Conservation (phyloP, 1,139 yeast species). For the Suhomyces ambrosiae region DNA sequence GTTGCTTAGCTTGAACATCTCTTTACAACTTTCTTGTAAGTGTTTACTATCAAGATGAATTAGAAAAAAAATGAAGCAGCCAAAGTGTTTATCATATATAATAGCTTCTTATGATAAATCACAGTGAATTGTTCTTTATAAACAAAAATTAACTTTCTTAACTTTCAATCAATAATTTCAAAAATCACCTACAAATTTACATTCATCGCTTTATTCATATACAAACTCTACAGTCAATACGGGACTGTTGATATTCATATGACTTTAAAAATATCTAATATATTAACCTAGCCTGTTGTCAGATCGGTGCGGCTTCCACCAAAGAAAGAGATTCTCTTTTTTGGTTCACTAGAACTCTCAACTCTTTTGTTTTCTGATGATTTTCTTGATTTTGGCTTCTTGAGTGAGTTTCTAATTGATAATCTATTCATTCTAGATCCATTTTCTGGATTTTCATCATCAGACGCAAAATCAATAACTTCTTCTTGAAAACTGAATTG, state of each 20-base stretch:
- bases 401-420: conserved; percentile 45
- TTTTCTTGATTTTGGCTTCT: conserved; percentile 36
- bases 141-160: too few species aligned
- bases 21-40: too few species aligned
- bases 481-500: conserved; percentile 45
- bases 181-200: too few species aligned
- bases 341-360: conserved; percentile 34
- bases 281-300: conserved; percentile 1
- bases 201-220: not conserved
- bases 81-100: too few species aligned
- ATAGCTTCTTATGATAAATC: too few species aligned
- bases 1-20: too few species aligned
- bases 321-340: conserved; percentile 37
- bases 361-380: conserved; percentile 37
- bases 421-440: conserved; percentile 44
- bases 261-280: not conserved
- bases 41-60: too few species aligned
- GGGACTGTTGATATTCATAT: too few species aligned
- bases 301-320: conserved; percentile 19
- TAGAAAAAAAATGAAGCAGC: too few species aligned
- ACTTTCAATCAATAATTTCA: too few species aligned
- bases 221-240: too few species aligned
- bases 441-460: conserved; percentile 47
- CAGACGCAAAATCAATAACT: conserved; percentile 51
- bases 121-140: too few species aligned